A percentile compares a stretch with the other conserved stretches of the same genome.
Evolutionary conservation across 108 stramenopile genomes (phyloP).

Genomic region (Aureococcus anophagefferens): DNA sequence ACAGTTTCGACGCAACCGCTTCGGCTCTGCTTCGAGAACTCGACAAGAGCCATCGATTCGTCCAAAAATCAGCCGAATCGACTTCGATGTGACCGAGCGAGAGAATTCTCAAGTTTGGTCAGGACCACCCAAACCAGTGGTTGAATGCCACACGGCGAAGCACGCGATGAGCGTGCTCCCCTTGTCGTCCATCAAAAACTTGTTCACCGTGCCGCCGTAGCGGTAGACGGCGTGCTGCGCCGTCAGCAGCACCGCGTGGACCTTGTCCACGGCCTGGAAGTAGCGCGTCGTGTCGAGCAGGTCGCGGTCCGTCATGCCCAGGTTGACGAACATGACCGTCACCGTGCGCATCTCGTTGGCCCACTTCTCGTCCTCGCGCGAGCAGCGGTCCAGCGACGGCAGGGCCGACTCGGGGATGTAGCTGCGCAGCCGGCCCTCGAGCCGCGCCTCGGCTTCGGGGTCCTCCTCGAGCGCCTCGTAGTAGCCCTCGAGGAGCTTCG

Average conservation of each 20-base stretch:
- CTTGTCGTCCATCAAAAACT: conserved; percentile 61
- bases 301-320: conserved; percentile 23
- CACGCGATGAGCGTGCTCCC: conserved; percentile 48
- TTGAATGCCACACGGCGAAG: too few relatives aligned
- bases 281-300: not conserved
- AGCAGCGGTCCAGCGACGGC: conserved; percentile 29
- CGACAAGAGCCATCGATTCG: too few relatives aligned
- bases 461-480: conserved; percentile 17
- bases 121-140: too few relatives aligned
- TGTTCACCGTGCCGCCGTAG: conserved; percentile 47
- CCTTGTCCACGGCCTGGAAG: not conserved
- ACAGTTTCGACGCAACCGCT: too few relatives aligned
- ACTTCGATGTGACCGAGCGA: too few relatives aligned
- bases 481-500: not conserved
- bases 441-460: conserved; percentile 6
- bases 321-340: conserved; percentile 49
- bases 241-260: conserved; percentile 32
- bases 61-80: too few relatives aligned
- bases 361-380: conserved; percentile 39
- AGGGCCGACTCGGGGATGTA: conserved; percentile 41
- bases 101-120: too few relatives aligned
- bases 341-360: conserved; percentile 38
- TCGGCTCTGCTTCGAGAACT: too few relatives aligned
- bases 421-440: conserved; percentile 17
- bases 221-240: conserved; percentile 41